Evolutionary conservation across 2,329 filamentous ascomycete species (phyloP), one percentile per base, ranked within the genome.

Genomic region (Phialocephala subalpina): DNA sequence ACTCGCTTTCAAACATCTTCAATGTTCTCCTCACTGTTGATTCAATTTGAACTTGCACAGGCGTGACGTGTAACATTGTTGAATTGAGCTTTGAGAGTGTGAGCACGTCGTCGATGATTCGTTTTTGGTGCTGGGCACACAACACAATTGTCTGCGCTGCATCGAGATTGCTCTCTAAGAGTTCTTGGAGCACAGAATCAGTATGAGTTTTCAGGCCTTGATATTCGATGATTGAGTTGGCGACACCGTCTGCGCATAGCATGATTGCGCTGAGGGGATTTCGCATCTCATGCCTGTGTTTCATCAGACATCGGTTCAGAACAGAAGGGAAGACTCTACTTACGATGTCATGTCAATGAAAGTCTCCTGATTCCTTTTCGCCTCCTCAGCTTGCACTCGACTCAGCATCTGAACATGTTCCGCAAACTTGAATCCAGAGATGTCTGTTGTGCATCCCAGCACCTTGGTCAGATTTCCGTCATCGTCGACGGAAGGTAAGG

Each of bases 361-460:
- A 67, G 90, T 90, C 71, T 88, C 86, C 70, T 88, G 86, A 67
- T 91, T 88, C 27, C 87, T 83, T 77, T 95, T 95, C 65, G 93
- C 84, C 75, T 94, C 91, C 2, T 94, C 87, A 0, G 92, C 93
- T 75, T 96, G 92, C 72, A 94, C 87, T 71, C 92, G 89, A 66
- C 92, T 88, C 53, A 89, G 85, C 72, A 86, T 91, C 77, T 97
- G 92, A 38, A 93, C 87, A 52, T 89, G 88, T 77, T 96, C 93
- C 0, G 92, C 92, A 83, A 90, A 90, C 76, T 96, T 97, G 76
- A 95, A 92, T 60, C 91, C 87, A 20, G 90, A 93, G 69, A 96
- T 96, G 73, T 97, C 92, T 0, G 92, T 94, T 56, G 95, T 90
- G 73, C 89, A 92, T 74, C 76, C 52, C 84, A 83, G 18, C 3